A percentile compares a stretch with the other conserved stretches of the same genome.
These are phyloP conservation scores for Venturia carpophila DNA, from an alignment of 2,329 filamentous ascomycete genomes.

Conservation along the genomic window DNA sequence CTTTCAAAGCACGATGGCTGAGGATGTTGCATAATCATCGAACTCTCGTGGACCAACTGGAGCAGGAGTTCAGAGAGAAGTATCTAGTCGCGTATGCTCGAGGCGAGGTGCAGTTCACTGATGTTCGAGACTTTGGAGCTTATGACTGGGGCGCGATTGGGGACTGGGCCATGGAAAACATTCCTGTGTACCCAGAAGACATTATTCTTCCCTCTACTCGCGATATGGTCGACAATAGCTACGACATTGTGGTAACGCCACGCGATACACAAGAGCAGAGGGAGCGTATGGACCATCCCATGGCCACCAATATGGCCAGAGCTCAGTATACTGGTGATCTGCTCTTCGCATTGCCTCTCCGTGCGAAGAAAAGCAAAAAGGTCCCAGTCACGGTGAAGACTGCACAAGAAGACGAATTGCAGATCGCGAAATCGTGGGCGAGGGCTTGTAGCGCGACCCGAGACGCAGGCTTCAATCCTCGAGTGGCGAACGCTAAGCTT, in stretches of 20 bases:
- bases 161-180: slow-evolving; percentile 38
- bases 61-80: slow-evolving; percentile 39
- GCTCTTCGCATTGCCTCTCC: slow-evolving; percentile 3
- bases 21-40: slow-evolving; percentile 32
- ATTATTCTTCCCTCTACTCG: slow-evolving; percentile 30
- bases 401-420: slow-evolving; percentile 21
- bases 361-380: neutral
- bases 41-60: slow-evolving; percentile 37
- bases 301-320: slow-evolving; percentile 8
- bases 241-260: slow-evolving; percentile 10
- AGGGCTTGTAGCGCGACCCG: slow-evolving; percentile 40
- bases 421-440: slow-evolving; percentile 40
- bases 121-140: slow-evolving; percentile 36
- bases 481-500: slow-evolving; percentile 30
- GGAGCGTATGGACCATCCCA: slow-evolving; percentile 16
- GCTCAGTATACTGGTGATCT: neutral
- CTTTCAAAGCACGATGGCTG: slow-evolving; percentile 34
- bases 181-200: slow-evolving; percentile 26
- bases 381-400: neutral
- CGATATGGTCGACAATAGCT: slow-evolving; percentile 12
- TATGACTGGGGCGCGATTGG: slow-evolving; percentile 42
- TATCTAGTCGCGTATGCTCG: slow-evolving; percentile 40
- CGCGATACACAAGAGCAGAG: neutral
- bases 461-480: slow-evolving; percentile 34
- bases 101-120: slow-evolving; percentile 36